phyloP scores from a whole-genome alignment of 345 rosid species.

The Noccaea caerulescens region DNA sequence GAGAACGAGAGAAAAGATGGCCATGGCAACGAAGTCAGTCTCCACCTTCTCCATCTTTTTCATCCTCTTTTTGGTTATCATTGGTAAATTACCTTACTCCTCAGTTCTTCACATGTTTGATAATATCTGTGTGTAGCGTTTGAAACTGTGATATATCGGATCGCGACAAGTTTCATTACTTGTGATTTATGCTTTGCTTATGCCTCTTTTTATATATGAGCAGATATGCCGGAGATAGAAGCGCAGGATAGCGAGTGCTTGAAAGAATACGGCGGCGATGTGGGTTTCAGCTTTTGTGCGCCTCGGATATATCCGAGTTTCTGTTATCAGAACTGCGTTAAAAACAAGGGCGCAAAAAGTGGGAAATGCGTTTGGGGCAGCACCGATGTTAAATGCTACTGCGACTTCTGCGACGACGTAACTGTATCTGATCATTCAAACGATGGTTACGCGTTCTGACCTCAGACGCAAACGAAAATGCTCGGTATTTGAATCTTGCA shows the following conservation, averaged over 20 bases:
- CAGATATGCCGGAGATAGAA: slow-evolving; percentile 36
- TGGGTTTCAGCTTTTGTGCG: slow-evolving; percentile 38
- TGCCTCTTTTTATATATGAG: not conserved
- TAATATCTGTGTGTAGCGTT: too few relatives aligned
- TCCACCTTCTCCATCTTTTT: not conserved
- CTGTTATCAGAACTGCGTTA: slow-evolving; percentile 21
- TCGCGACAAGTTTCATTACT: not conserved
- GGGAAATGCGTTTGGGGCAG: slow-evolving; percentile 26
- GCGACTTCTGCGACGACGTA: slow-evolving; percentile 30
- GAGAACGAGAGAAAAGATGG: not conserved
- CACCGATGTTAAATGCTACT: slow-evolving; percentile 15
- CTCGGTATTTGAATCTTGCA: slow-evolving; percentile 7
- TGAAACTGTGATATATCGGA: not conserved
- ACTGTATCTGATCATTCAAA: not conserved
- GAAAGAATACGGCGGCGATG: slow-evolving; percentile 37
- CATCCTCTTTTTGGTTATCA: slow-evolving; percentile 28
- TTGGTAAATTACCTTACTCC: slow-evolving; percentile 26
- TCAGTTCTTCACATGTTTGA: not conserved
- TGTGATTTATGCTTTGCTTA: too few relatives aligned
- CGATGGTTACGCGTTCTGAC: not conserved
- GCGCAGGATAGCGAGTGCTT: slow-evolving; percentile 31
- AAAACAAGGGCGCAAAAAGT: slow-evolving; percentile 13
- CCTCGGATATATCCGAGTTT: slow-evolving; percentile 30
- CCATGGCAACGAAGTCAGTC: slow-evolving; percentile 22
- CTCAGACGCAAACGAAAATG: not conserved